phyloP scores from a whole-genome alignment of 106 monocot genomes.

The Triglochin maritima region DNA sequence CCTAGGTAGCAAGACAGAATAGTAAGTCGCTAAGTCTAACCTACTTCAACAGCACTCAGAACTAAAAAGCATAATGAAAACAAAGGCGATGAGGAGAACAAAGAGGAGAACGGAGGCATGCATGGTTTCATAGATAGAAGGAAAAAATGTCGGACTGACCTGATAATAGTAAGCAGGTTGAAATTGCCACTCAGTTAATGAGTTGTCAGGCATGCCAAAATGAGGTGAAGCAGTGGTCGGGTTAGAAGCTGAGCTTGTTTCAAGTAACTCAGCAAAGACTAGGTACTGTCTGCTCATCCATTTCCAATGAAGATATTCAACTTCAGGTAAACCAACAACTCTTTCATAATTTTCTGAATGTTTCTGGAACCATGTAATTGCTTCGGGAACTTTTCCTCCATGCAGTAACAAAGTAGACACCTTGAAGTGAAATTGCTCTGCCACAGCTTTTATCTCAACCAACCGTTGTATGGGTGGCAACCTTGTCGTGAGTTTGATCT shows the following conservation, averaged over 20 bases:
- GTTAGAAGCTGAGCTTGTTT: constrained; percentile 49
- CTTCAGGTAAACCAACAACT: constrained; percentile 44
- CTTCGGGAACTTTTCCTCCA: constrained; percentile 75
- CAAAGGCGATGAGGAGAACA: neutral
- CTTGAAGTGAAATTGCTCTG: constrained; percentile 84
- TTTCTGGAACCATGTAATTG: constrained; percentile 71
- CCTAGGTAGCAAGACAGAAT: neutral
- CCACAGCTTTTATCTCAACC: constrained; percentile 79
- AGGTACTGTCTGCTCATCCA: constrained; percentile 84
- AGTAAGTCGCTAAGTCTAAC: neutral
- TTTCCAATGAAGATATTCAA: constrained; percentile 87
- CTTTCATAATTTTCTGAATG: constrained; percentile 45
- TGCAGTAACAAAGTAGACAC: constrained; percentile 81
- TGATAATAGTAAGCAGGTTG: constrained; percentile 94
- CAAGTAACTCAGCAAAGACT: constrained; percentile 80
- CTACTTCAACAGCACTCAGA: neutral
- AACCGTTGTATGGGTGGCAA: constrained; percentile 74
- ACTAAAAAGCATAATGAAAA: too few species aligned
- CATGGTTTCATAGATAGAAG: neutral
- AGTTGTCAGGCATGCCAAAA: constrained; percentile 44
- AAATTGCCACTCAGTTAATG: constrained; percentile 82
- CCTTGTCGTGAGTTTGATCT: constrained; percentile 55
- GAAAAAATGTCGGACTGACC: constrained; percentile 19
- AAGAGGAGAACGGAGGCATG: neutral
- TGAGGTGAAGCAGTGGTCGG: constrained; percentile 29